phyloP scores from a whole-genome alignment of 2,329 filamentous ascomycete species.

The Dryadomyces quercivorus region DNA sequence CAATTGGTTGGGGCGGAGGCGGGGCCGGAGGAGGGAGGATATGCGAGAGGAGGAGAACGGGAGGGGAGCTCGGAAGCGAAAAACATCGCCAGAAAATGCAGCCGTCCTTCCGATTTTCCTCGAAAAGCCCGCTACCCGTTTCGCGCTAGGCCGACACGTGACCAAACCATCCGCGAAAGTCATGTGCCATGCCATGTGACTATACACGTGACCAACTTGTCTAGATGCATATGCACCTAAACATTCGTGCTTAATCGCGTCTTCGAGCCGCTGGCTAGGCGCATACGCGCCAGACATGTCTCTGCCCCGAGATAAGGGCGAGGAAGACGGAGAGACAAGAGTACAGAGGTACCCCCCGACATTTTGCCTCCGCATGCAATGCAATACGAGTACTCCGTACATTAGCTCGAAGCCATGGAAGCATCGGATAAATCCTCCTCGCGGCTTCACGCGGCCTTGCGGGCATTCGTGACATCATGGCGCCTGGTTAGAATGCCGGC shows the following conservation, averaged over 20 bases:
- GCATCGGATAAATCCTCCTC: too few species aligned
- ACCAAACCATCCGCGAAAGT: not conserved
- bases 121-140: not conserved
- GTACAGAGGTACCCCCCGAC: not conserved
- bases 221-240: not conserved
- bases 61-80: conserved; percentile 4
- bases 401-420: too few species aligned
- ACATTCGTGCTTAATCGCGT: too few species aligned
- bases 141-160: not conserved
- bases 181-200: not conserved
- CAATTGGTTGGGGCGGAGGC: not conserved
- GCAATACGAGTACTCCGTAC: not conserved
- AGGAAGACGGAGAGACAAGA: too few species aligned
- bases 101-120: conserved; percentile 4
- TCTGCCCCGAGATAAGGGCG: not conserved
- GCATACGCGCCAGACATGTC: not conserved
- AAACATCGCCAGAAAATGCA: conserved; percentile 8
- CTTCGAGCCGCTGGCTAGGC: not conserved
- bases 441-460: too few species aligned
- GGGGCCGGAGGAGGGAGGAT: not conserved
- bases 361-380: not conserved
- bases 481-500: too few species aligned
- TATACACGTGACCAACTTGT: not conserved
- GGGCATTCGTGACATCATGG: too few species aligned
- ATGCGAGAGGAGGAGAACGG: not conserved